Evolutionary conservation across 2,329 filamentous ascomycete genomes (phyloP), one percentile per base, ranked within the genome.

Genomic region (Orbilia ellipsospora): DNA sequence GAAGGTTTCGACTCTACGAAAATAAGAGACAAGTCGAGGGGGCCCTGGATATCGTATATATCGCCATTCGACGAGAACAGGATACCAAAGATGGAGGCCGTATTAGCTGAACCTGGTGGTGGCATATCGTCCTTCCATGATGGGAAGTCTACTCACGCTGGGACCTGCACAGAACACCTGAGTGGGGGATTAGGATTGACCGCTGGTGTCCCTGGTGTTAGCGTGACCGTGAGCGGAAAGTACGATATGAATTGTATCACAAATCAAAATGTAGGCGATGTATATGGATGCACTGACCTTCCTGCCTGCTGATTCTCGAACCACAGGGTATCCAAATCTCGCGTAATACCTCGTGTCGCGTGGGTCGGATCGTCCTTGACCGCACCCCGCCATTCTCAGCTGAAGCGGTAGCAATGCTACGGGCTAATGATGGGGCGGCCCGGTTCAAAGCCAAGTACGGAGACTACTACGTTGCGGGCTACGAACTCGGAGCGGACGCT

Each of bases 261-360:
- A 42, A 62, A 62, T 31, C 50, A 62, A 10, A 16, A 62, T 51
- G 59, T 62, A 62, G 23, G 23, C 23, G 23, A 23, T 23, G 23
- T 23, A 23, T 23, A 23, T 23, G 23, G 23, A 23, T 4, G 23
- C 23, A 23, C 23, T 23, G 23, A 23, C 23, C 23, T 23, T 23
- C 23, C 23, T 23, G 23, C 23, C 23, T 23, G 23, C 23, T 23
- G 23, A 23, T 23, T 23, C 23, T 23, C 23, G 23, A 23, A 23
- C 23, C 23, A 23, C 36, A 51, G 42, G 26, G 59, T 16, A 18
- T 20, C 18, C 15, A 20, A 51, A n/a, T 62, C 10, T 62, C 59
- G 5, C 59, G 59, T 15, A 51, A 15, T 31, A 7, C 59, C 15
- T 62, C 59, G 15, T 62, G 59, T 20, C 59, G 59, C 4, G 23